phyloP scores from a whole-genome alignment of 495 filamentous ascomycete species.

The Acidomyces sp. region DNA sequence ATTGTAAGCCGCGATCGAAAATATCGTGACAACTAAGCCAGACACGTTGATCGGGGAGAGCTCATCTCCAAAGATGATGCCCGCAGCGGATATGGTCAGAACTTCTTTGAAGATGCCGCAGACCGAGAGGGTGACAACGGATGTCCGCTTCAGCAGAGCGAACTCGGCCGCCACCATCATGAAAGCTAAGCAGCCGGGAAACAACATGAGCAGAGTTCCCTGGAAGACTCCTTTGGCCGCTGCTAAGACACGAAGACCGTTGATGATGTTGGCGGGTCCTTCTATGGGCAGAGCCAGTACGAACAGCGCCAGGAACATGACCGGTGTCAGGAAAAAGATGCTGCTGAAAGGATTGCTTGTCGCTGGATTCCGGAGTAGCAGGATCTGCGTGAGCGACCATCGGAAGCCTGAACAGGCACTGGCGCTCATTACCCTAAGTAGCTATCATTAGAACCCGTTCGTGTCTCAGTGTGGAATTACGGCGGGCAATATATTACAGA shows the following conservation, averaged over 20 bases:
- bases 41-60: slow-evolving; percentile 81
- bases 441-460: too few species aligned
- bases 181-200: slow-evolving; percentile 86
- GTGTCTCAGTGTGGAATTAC: too few species aligned
- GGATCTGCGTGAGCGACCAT: slow-evolving; percentile 93
- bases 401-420: slow-evolving; percentile 94
- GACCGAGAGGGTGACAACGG: slow-evolving; percentile 89
- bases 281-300: slow-evolving; percentile 76
- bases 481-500: too few species aligned
- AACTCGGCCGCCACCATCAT: slow-evolving; percentile 96
- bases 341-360: slow-evolving; percentile 94
- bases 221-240: slow-evolving; percentile 49
- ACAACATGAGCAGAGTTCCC: slow-evolving; percentile 55
- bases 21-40: slow-evolving; percentile 77
- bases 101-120: slow-evolving; percentile 99
- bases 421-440: slow-evolving; percentile 83
- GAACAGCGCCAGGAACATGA: slow-evolving; percentile 84
- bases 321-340: slow-evolving; percentile 89
- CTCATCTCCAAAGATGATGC: slow-evolving; percentile 75
- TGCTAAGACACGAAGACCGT: slow-evolving; percentile 48
- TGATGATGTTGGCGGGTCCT: slow-evolving; percentile 51
- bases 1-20: slow-evolving; percentile 79
- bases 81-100: slow-evolving; percentile 83
- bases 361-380: slow-evolving; percentile 84
- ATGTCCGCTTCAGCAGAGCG: slow-evolving; percentile 84